phyloP scores from a whole-genome alignment of 306 rosid genomes.

The Heteromeles arbutifolia region DNA sequence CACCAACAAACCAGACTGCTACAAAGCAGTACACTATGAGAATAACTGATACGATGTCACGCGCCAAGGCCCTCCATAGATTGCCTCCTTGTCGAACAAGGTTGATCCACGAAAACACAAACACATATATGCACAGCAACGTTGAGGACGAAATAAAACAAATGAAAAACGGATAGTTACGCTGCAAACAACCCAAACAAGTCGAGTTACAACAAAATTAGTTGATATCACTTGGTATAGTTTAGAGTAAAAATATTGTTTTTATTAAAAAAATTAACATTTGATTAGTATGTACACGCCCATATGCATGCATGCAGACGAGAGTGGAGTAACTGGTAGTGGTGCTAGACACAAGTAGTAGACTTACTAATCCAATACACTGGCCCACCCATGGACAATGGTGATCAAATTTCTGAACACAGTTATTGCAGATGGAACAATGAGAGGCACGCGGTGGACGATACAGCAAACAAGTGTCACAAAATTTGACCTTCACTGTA shows the following conservation, averaged over 20 bases:
- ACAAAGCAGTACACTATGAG: conserved; percentile 83
- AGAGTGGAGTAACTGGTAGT: background rate
- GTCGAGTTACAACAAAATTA: too few relatives aligned
- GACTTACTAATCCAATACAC: conserved; percentile 79
- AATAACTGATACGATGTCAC: conserved; percentile 48
- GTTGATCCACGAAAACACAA: conserved; percentile 71
- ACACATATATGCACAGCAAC: conserved; percentile 66
- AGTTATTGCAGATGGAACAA: conserved; percentile 88
- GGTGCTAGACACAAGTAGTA: background rate
- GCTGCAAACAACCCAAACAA: conserved; percentile 35
- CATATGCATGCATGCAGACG: too few relatives aligned
- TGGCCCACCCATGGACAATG: conserved; percentile 99
- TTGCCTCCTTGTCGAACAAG: conserved; percentile 39
- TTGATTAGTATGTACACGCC: too few relatives aligned
- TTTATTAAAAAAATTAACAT: too few relatives aligned
- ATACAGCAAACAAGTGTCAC: conserved; percentile 82
- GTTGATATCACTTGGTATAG: too few relatives aligned
- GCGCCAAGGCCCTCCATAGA: conserved; percentile 44
- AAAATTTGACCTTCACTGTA: conserved; percentile 70
- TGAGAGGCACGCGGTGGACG: conserved; percentile 96
- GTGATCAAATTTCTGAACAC: conserved; percentile 93
- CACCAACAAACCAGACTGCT: conserved; percentile 89
- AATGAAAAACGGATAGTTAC: conserved; percentile 82
- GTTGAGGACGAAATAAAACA: conserved; percentile 72
- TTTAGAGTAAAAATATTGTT: too few relatives aligned